Conservation (phyloP, 2,329 filamentous ascomycete species). For the Claviceps fusiformis region DNA sequence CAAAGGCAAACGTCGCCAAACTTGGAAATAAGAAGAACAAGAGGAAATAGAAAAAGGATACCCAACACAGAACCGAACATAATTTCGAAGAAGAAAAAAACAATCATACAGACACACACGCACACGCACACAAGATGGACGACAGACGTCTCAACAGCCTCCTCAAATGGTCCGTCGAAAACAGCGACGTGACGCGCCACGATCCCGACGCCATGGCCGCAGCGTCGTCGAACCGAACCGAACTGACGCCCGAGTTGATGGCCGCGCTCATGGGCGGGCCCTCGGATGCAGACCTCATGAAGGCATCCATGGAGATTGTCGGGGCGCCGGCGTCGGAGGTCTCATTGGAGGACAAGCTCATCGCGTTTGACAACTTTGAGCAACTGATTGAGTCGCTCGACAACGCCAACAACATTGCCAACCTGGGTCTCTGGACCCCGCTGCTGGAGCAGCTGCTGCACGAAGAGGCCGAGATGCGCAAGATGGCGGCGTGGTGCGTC, state of each 20-base stretch:
- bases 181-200: constrained; percentile 23
- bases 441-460: constrained; percentile 57
- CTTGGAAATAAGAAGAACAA: too few species aligned
- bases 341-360: constrained; percentile 60
- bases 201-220: constrained; percentile 16
- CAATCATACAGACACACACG: background rate
- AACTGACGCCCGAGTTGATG: constrained; percentile 57
- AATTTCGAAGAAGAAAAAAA: background rate
- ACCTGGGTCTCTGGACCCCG: constrained; percentile 68
- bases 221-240: constrained; percentile 19
- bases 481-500: constrained; percentile 86
- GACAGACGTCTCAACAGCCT: constrained; percentile 56
- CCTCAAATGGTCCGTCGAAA: constrained; percentile 61
- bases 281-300: constrained; percentile 87
- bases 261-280: constrained; percentile 69
- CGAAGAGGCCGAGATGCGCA: constrained; percentile 58
- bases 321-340: constrained; percentile 45
- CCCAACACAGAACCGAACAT: background rate
- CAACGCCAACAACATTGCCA: constrained; percentile 88
- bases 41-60: too few species aligned
- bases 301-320: constrained; percentile 66
- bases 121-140: background rate
- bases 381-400: constrained; percentile 85
- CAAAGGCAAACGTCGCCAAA: background rate
- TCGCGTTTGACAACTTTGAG: constrained; percentile 90